These are phyloP conservation scores for Septoria linicola DNA, from an alignment of 2,329 filamentous ascomycete species.

Conservation along the genomic window DNA sequence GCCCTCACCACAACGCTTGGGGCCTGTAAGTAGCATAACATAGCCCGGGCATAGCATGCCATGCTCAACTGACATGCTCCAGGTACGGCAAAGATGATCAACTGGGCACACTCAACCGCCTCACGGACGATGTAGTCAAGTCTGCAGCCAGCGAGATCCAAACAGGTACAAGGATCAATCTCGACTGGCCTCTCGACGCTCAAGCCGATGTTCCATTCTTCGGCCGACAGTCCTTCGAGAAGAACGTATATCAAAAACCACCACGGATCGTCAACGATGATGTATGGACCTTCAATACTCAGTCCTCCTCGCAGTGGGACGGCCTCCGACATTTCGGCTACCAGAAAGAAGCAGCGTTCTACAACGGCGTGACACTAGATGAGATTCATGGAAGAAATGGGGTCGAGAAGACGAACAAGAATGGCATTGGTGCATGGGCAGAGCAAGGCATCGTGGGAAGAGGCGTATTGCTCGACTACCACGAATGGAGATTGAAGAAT, in stretches of 20 bases:
- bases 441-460: conserved; percentile 54
- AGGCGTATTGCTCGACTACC: conserved; percentile 56
- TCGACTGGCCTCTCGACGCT: conserved; percentile 61
- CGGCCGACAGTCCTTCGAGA: conserved; percentile 55
- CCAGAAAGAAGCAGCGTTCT: conserved; percentile 45
- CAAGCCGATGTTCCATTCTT: conserved; percentile 56
- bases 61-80: conserved; percentile 38
- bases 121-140: conserved; percentile 56
- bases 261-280: conserved; percentile 61
- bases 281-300: conserved; percentile 47
- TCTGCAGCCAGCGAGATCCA: conserved; percentile 53
- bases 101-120: conserved; percentile 61
- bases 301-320: conserved; percentile 45
- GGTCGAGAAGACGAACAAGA: conserved; percentile 39
- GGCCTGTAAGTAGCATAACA: conserved; percentile 28
- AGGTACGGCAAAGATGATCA: conserved; percentile 58
- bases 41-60: not conserved
- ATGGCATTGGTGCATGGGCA: conserved; percentile 51
- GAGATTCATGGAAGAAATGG: conserved; percentile 41
- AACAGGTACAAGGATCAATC: conserved; percentile 57
- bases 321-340: conserved; percentile 55
- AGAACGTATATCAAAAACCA: conserved; percentile 53
- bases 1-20: conserved; percentile 46
- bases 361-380: conserved; percentile 42
- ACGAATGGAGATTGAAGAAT: conserved; percentile 48